phyloP scores from a whole-genome alignment of 345 rosid species.

The Euclidium syriacum region DNA sequence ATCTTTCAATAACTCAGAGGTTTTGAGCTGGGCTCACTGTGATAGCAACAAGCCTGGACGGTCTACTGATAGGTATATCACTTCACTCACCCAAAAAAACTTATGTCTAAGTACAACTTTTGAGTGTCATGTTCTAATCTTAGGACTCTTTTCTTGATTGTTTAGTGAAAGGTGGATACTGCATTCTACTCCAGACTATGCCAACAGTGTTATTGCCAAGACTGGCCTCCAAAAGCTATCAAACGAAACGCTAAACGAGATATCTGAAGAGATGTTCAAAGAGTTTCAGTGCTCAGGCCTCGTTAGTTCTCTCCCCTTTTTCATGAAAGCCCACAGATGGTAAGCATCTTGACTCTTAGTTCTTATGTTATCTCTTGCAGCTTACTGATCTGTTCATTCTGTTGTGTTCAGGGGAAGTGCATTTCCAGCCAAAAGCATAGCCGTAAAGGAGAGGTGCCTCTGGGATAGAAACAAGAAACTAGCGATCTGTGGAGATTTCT shows the following conservation, averaged over 20 bases:
- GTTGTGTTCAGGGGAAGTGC: constrained; percentile 70
- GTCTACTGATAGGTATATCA: constrained; percentile 44
- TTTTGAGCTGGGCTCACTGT: constrained; percentile 71
- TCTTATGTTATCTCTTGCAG: background rate
- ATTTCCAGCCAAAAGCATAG: constrained; percentile 68
- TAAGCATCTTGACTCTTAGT: constrained; percentile 26
- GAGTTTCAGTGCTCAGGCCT: constrained; percentile 61
- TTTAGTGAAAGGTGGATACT: constrained; percentile 78
- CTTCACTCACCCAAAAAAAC: background rate
- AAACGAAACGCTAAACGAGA: constrained; percentile 41
- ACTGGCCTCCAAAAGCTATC: constrained; percentile 68
- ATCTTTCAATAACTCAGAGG: constrained; percentile 52
- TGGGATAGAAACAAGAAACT: constrained; percentile 56
- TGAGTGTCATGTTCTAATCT: background rate
- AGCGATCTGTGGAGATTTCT: constrained; percentile 82
- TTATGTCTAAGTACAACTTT: background rate
- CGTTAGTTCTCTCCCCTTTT: constrained; percentile 51
- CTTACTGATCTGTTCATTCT: background rate
- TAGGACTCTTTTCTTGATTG: background rate
- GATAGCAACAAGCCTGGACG: constrained; percentile 84
- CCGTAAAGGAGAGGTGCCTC: constrained; percentile 62
- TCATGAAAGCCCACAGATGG: constrained; percentile 88
- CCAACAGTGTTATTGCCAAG: constrained; percentile 46
- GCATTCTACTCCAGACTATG: constrained; percentile 66
- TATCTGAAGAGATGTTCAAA: constrained; percentile 59